Percentiles rank a stretch among this genome's conserved stretches.
phyloP scores from a whole-genome alignment of 345 rosid species.

The Salix purpurea region DNA sequence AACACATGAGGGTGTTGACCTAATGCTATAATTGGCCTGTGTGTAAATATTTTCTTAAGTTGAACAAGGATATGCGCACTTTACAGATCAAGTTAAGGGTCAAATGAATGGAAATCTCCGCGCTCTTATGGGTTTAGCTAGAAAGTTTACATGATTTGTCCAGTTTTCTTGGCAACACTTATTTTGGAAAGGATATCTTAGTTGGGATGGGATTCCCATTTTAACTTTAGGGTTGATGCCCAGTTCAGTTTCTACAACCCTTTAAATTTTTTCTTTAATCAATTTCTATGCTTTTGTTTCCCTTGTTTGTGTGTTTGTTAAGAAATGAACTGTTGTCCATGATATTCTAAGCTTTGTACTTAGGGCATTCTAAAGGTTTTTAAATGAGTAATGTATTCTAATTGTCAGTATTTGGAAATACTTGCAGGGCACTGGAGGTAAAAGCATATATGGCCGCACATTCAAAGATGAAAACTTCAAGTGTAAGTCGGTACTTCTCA shows the following conservation, averaged over 20 bases:
- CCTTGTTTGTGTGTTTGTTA: not conserved
- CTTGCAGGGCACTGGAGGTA: constrained; percentile 98
- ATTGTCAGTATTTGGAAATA: constrained; percentile 20
- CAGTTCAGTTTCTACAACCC: not conserved
- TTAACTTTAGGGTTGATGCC: not conserved
- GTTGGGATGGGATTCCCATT: no score
- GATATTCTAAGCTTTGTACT: not conserved
- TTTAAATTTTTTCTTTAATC: not conserved
- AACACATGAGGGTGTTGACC: no score
- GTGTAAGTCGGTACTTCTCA: constrained; percentile 49
- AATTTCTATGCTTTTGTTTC: not conserved
- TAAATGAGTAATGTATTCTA: not conserved
- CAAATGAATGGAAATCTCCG: no score
- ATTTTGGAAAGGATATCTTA: no score
- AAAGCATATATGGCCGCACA: constrained; percentile 90
- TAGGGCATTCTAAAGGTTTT: not conserved
- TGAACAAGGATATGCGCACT: no score
- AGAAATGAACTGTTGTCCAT: not conserved
- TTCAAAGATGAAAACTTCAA: constrained; percentile 98
- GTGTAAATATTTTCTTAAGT: no score
- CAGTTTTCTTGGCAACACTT: no score
- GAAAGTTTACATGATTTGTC: no score
- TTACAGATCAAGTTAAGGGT: no score
- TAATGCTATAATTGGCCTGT: no score
- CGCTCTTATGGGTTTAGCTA: no score